Conservation (phyloP, 2,329 filamentous ascomycete genomes). For the Pseudocercospora fijiensis region DNA sequence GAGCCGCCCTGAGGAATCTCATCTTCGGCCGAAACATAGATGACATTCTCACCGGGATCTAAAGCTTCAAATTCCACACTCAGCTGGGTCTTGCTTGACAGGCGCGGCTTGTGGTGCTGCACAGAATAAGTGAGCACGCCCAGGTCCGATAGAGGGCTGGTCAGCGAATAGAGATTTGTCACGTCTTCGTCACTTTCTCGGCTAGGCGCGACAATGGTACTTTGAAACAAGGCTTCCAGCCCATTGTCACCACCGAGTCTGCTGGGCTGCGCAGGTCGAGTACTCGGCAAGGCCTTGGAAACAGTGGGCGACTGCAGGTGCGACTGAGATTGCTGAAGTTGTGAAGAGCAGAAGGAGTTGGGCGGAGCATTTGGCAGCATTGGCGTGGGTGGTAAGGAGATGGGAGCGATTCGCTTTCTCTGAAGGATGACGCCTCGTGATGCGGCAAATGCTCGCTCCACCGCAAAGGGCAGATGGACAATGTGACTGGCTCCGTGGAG, state of each 20-base stretch:
- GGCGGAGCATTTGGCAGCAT: slow-evolving; percentile 61
- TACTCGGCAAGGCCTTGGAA: slow-evolving; percentile 26
- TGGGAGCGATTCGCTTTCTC: slow-evolving; percentile 64
- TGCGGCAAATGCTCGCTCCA: slow-evolving; percentile 80
- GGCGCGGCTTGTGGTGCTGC: slow-evolving; percentile 32
- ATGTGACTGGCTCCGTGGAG: slow-evolving; percentile 84
- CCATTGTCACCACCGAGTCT: slow-evolving; percentile 28
- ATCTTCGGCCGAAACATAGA: slow-evolving; percentile 72
- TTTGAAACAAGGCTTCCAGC: slow-evolving; percentile 34
- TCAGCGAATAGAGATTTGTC: slow-evolving; percentile 77
- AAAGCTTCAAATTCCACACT: slow-evolving; percentile 61
- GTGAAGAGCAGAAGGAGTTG: slow-evolving; percentile 77
- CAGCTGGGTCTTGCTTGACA: slow-evolving; percentile 23
- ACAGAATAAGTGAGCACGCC: slow-evolving; percentile 61
- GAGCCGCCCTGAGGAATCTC: slow-evolving; percentile 48
- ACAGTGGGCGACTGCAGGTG: slow-evolving; percentile 41
- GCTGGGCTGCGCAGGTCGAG: slow-evolving; percentile 27
- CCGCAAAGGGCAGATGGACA: slow-evolving; percentile 90
- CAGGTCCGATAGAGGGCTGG: slow-evolving; percentile 80
- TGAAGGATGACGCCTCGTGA: slow-evolving; percentile 84
- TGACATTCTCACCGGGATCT: slow-evolving; percentile 74
- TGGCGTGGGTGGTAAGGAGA: slow-evolving; percentile 38
- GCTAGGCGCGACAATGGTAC: slow-evolving; percentile 24
- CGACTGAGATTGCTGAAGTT: slow-evolving; percentile 43
- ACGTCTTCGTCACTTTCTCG: slow-evolving; percentile 50